These are phyloP conservation scores for Cladosporium sp. DNA, from an alignment of 2,329 filamentous ascomycete species.

Conservation along the genomic window DNA sequence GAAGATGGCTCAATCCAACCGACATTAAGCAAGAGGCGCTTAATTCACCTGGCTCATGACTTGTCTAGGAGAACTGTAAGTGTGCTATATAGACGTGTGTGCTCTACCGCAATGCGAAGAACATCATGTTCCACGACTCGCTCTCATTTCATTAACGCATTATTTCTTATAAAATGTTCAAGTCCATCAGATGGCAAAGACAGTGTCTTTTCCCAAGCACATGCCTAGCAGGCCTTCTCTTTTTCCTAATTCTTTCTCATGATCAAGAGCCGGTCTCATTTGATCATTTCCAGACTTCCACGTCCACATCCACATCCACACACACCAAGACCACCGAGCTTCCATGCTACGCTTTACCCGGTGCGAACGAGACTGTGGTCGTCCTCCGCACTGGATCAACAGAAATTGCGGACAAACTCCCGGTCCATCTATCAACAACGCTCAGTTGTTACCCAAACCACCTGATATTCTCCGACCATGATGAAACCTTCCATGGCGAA, in stretches of 20 bases:
- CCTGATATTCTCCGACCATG: constrained; percentile 61
- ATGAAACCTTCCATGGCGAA: constrained; percentile 52
- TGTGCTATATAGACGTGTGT: not conserved
- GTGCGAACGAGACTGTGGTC: constrained; percentile 55
- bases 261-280: not conserved
- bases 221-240: not conserved
- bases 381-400: constrained; percentile 62
- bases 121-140: not conserved
- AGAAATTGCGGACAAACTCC: constrained; percentile 57
- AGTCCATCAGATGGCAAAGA: not conserved
- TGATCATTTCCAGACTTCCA: not conserved
- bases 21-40: not conserved
- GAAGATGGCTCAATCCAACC: not conserved
- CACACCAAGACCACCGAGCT: not conserved
- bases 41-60: not conserved
- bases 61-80: not conserved
- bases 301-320: not conserved
- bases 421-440: constrained; percentile 56
- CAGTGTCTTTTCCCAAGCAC: not conserved
- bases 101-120: not conserved
- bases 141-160: not conserved
- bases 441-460: constrained; percentile 58
- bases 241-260: not conserved
- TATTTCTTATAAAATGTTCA: not conserved
- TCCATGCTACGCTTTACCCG: constrained; percentile 31